phyloP scores from a whole-genome alignment of 495 filamentous ascomycete genomes.

The Staphylotrichum tortipilum region DNA sequence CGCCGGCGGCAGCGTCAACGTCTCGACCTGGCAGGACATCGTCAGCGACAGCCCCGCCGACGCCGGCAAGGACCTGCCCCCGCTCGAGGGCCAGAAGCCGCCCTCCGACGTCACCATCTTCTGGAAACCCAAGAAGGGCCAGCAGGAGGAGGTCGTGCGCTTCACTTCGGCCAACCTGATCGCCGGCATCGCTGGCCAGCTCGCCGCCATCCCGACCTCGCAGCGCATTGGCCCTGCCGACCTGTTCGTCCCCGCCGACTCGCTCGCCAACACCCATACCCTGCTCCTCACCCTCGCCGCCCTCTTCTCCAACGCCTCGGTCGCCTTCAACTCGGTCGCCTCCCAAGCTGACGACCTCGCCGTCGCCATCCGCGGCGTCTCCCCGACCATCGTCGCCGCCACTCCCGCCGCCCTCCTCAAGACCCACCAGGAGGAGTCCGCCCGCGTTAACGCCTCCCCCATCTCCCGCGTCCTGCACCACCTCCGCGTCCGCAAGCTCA shows the following conservation, averaged over 20 bases:
- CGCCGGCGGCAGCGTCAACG: constrained; percentile 59
- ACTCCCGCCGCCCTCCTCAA: constrained; percentile 63
- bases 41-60: constrained; percentile 51
- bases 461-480: constrained; percentile 49
- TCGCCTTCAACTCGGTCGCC: constrained; percentile 84
- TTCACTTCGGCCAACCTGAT: constrained; percentile 73
- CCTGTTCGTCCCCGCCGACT: constrained; percentile 80
- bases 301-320: constrained; percentile 70
- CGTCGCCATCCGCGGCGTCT: constrained; percentile 59
- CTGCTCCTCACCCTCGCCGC: constrained; percentile 74
- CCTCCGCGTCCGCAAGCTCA: constrained; percentile 58
- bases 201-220: constrained; percentile 59
- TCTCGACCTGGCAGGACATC: constrained; percentile 82
- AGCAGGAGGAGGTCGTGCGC: constrained; percentile 59
- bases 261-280: constrained; percentile 68
- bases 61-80: constrained; percentile 38
- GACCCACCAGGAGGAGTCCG: constrained; percentile 47
- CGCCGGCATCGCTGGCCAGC: constrained; percentile 69
- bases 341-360: constrained; percentile 59
- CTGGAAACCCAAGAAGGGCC: constrained; percentile 47
- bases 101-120: constrained; percentile 51
- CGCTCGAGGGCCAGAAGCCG: constrained; percentile 35
- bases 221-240: constrained; percentile 68
- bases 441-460: constrained; percentile 37
- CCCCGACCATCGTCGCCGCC: constrained; percentile 76